These are phyloP conservation scores for Perkinsus marinus DNA, from an alignment of 169 alveolate species.

Conservation along the genomic window DNA sequence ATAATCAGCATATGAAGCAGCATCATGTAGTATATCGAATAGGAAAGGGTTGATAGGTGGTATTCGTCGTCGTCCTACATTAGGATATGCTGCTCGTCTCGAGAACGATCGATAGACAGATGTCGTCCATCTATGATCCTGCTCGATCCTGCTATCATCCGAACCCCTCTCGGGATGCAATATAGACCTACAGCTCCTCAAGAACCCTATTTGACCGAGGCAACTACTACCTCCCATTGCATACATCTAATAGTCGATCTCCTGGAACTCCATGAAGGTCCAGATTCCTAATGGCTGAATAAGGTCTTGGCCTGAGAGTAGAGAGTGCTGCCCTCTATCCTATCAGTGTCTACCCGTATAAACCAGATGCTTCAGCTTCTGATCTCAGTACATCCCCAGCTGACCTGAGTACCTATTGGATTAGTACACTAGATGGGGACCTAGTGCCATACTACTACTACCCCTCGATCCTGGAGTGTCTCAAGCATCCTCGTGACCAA, in stretches of 20 bases:
- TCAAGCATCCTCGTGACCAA: neutral
- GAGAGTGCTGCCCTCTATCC: neutral
- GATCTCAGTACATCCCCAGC: neutral
- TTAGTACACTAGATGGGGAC: neutral
- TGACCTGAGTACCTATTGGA: neutral
- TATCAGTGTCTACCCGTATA: neutral
- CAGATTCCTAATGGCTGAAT: neutral
- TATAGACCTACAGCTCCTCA: neutral
- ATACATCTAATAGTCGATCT: neutral
- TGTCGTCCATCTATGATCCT: neutral
- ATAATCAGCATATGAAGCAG: no score
- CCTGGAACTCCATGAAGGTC: neutral
- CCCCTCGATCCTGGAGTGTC: neutral
- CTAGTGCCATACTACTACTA: neutral
- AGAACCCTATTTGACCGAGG: neutral
- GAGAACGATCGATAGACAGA: neutral
- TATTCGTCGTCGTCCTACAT: no score
- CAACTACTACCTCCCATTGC: neutral
- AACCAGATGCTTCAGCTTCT: neutral
- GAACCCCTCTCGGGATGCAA: neutral
- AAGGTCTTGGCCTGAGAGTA: neutral
- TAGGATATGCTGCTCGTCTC: neutral
- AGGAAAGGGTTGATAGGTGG: no score
- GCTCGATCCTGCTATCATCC: neutral
- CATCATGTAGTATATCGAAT: no score